Conservation (phyloP, 2,329 filamentous ascomycete genomes). For the Thelonectria olida region DNA sequence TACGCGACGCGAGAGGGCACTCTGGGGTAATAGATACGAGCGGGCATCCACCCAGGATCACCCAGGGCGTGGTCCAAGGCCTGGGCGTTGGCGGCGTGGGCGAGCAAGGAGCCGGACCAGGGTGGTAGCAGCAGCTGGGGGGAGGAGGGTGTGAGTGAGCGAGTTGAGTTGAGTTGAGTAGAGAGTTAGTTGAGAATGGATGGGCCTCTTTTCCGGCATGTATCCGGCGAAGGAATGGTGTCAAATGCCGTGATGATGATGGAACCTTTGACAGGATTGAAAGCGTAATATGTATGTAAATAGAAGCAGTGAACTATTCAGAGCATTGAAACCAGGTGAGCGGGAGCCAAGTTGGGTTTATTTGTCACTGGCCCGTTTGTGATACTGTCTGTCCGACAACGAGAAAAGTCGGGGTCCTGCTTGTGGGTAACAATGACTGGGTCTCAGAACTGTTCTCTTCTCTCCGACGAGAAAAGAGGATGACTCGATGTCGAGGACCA, state of each 20-base stretch:
- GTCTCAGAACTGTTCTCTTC: too few species aligned
- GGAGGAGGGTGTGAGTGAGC: neutral
- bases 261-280: constrained; percentile 13
- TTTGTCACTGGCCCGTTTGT: too few species aligned
- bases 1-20: constrained; percentile 38
- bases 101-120: constrained; percentile 16
- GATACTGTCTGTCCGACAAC: too few species aligned
- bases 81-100: constrained; percentile 15
- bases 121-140: neutral
- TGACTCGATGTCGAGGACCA: neutral
- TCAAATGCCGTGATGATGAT: constrained; percentile 4
- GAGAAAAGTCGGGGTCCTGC: too few species aligned
- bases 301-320: neutral
- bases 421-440: too few species aligned
- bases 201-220: too few species aligned
- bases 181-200: neutral
- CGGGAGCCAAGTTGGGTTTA: neutral
- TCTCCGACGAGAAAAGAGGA: too few species aligned
- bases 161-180: neutral
- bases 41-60: constrained; percentile 27
- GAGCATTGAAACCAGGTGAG: neutral
- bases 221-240: too few species aligned
- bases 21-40: constrained; percentile 42
- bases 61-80: constrained; percentile 16
- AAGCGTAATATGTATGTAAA: constrained; percentile 3